These are phyloP conservation scores for Thalassiosira allenii DNA, from an alignment of 352 stramenopile species.

Conservation along the genomic window DNA sequence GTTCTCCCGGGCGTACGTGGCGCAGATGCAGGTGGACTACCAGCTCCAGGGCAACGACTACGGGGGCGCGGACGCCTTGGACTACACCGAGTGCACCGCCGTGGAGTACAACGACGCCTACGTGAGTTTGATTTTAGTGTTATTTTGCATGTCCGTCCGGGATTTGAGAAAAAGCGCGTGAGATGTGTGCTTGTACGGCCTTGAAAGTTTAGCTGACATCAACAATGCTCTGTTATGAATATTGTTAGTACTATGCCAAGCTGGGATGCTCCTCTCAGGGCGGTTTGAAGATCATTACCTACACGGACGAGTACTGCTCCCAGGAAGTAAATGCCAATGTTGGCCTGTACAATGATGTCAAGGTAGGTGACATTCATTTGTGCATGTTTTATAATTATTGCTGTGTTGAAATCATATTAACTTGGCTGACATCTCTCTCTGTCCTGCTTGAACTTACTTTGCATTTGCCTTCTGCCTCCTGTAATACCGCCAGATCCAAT, in stretches of 20 bases:
- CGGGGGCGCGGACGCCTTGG: slow-evolving; percentile 28
- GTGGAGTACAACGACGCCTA: slow-evolving; percentile 41
- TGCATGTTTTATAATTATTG: too few relatives aligned
- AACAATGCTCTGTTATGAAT: too few relatives aligned
- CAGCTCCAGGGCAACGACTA: slow-evolving; percentile 38
- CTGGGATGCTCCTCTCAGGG: slow-evolving; percentile 42
- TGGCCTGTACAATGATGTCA: slow-evolving; percentile 64
- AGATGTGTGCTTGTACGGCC: too few relatives aligned
- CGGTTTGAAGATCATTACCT: slow-evolving; percentile 47
- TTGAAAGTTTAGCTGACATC: too few relatives aligned
- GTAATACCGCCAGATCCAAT: slow-evolving; percentile 38
- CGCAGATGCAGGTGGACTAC: slow-evolving; percentile 50
- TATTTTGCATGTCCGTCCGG: too few relatives aligned
- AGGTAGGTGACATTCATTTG: slow-evolving; percentile 42
- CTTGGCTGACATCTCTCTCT: not conserved
- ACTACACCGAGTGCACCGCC: slow-evolving; percentile 40
- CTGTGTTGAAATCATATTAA: not conserved
- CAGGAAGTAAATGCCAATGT: slow-evolving; percentile 37
- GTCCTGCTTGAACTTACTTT: slow-evolving; percentile 12
- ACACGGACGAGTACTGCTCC: slow-evolving; percentile 43
- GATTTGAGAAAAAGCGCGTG: too few relatives aligned
- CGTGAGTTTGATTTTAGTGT: too few relatives aligned
- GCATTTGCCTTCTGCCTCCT: slow-evolving; percentile 26
- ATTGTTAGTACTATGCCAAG: slow-evolving; percentile 55
- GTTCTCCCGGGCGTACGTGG: slow-evolving; percentile 47